Evolutionary conservation across 495 filamentous ascomycete species (phyloP).

Genomic region (Lentithecium fluviatile): DNA sequence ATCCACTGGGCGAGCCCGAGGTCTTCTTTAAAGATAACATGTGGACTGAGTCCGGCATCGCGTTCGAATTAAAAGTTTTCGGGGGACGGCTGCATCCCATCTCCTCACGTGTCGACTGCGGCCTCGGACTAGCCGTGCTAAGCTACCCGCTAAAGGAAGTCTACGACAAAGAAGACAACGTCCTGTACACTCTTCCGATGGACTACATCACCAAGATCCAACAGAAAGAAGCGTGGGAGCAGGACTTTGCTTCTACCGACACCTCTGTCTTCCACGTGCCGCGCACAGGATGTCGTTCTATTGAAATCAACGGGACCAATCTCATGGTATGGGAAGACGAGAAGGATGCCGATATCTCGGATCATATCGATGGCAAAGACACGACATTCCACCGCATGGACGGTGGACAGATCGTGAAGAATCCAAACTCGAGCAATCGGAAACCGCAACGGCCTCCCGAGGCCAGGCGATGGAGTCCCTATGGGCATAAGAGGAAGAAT

Average conservation of each 20-base stretch:
- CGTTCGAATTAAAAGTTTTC: slow-evolving; percentile 38
- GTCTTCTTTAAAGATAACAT: slow-evolving; percentile 38
- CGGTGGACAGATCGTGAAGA: slow-evolving; percentile 34
- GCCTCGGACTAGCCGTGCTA: slow-evolving; percentile 32
- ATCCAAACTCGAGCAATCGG: slow-evolving; percentile 28
- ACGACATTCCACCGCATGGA: slow-evolving; percentile 34
- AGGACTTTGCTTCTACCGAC: slow-evolving; percentile 24
- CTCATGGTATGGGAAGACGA: slow-evolving; percentile 40
- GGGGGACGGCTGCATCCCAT: slow-evolving; percentile 38
- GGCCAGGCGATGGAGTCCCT: slow-evolving; percentile 28
- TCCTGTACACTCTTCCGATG: slow-evolving; percentile 40
- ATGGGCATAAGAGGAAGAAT: slow-evolving; percentile 20
- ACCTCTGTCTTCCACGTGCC: slow-evolving; percentile 30
- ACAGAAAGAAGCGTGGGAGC: slow-evolving; percentile 36
- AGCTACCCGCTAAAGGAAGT: slow-evolving; percentile 33
- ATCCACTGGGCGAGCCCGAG: slow-evolving; percentile 29
- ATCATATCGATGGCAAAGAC: slow-evolving; percentile 33
- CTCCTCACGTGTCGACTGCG: slow-evolving; percentile 35
- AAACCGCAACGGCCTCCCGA: slow-evolving; percentile 14
- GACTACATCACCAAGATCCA: slow-evolving; percentile 35
- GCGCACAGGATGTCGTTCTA: slow-evolving; percentile 32
- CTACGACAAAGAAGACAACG: slow-evolving; percentile 34
- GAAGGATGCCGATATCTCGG: slow-evolving; percentile 34
- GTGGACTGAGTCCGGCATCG: slow-evolving; percentile 37
- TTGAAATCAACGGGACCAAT: slow-evolving; percentile 35